Percentiles rank a stretch among this genome's conserved stretches.
Conservation (phyloP, 2,329 filamentous ascomycete species). For the Cladosporium sp. region DNA sequence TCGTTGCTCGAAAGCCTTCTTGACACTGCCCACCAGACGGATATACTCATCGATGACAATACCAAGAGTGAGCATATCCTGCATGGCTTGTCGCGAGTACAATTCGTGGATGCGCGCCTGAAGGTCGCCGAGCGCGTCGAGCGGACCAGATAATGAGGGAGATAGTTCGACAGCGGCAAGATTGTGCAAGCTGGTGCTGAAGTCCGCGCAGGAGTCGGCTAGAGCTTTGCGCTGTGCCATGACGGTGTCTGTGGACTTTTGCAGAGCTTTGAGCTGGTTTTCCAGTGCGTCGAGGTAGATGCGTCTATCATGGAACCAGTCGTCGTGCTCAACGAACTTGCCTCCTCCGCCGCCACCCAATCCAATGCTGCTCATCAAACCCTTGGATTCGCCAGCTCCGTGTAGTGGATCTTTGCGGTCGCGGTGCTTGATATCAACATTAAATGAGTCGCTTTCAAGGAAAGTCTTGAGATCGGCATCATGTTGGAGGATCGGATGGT, state of each 20-base stretch:
- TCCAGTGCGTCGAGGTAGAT: slow-evolving; percentile 94
- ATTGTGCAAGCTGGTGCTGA: slow-evolving; percentile 88
- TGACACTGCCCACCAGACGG: slow-evolving; percentile 89
- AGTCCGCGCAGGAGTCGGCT: slow-evolving; percentile 89
- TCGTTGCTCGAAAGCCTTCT: slow-evolving; percentile 86
- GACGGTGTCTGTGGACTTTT: slow-evolving; percentile 93
- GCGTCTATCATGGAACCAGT: slow-evolving; percentile 98
- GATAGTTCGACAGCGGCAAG: slow-evolving; percentile 91
- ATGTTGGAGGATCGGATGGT: slow-evolving; percentile 86
- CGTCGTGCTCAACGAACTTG: slow-evolving; percentile 98
- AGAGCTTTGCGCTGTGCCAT: slow-evolving; percentile 89
- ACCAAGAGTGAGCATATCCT: slow-evolving; percentile 92
- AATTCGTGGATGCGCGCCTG: slow-evolving; percentile 92
- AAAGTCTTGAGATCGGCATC: slow-evolving; percentile 95
- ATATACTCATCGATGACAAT: slow-evolving; percentile 99
- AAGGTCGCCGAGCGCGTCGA: slow-evolving; percentile 88
- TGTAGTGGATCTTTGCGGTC: slow-evolving; percentile 85
- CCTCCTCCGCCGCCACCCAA: slow-evolving; percentile 66
- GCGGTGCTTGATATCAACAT: slow-evolving; percentile 95
- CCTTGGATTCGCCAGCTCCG: slow-evolving; percentile 75
- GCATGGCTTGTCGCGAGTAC: slow-evolving; percentile 94
- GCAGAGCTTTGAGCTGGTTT: slow-evolving; percentile 81
- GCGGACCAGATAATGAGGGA: slow-evolving; percentile 78
- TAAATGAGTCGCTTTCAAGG: slow-evolving; percentile 93
- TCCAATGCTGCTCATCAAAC: slow-evolving; percentile 83